Evolutionary conservation across 208 protist genomes (phyloP), one percentile per base, ranked within the genome.

Genomic region (Angomonas deanei): DNA sequence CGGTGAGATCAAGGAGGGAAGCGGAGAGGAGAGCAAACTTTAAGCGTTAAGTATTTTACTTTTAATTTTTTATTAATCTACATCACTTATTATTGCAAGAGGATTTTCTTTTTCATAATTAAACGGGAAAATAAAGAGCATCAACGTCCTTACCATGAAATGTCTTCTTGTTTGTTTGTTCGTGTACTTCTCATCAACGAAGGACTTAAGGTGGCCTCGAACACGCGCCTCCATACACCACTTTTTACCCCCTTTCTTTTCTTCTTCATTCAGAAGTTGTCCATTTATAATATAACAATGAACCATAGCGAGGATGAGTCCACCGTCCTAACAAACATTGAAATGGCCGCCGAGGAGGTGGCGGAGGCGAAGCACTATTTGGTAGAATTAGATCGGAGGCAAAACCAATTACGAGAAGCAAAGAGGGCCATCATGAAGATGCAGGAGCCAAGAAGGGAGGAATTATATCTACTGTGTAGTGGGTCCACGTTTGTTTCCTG

Each of bases 401-500:
- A 94, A 61, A 81, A 91, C 33, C 88, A 94, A 49, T 86, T 83
- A 53, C 84, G 83, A 1, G 88, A 92, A 66, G 84, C 84, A 0
- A 78, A 68, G 5, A 82, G 88, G 15, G 73, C 68, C 33, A 61
- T 93, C 5, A 64, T 79, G 23, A 72, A 80, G 33, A 64, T 79
- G 13, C 68, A 80, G 31, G 68, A 27, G 3, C 61, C 38, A 17
- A 67, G 57, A 1, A 66, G 81, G 39, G 88, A 91, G 15, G 71
- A 86, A 27, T 11, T 91, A 5, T 94, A 80, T 78, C 39, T 94
- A 13, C 75, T 94, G 3, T 89, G 88, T 60, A 82, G 78, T 47
- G 84, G 79, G 10, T 84, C 76, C 33, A 89, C 85, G 11, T 92
- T 94, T 72, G 88, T 94, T 6, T 76, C 62, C 15, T 88, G 82